Conservation (phyloP, 768 basidiomycete species). For the Vararia minispora region DNA sequence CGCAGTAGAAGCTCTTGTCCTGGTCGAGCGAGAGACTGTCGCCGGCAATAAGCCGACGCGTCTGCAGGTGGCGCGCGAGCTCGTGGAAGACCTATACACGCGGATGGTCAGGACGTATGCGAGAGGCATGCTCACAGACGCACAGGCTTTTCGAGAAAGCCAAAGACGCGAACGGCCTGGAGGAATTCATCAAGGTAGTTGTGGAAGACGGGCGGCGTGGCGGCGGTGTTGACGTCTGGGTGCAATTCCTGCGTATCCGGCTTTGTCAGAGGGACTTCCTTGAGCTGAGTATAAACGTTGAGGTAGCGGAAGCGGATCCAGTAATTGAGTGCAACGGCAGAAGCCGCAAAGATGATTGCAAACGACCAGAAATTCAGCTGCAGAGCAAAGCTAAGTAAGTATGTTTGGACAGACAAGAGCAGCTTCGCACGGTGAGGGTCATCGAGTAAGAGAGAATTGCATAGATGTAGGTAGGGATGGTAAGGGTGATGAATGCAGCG, state of each 20-base stretch:
- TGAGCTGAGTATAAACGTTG: slow-evolving; percentile 64
- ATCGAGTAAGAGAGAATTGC: slow-evolving; percentile 76
- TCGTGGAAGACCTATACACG: slow-evolving; percentile 81
- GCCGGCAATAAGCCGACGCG: slow-evolving; percentile 88
- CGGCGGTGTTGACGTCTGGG: slow-evolving; percentile 78
- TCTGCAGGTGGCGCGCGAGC: slow-evolving; percentile 91
- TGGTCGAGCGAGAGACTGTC: slow-evolving; percentile 86
- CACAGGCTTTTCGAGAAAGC: slow-evolving; percentile 95
- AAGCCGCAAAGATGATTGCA: slow-evolving; percentile 60
- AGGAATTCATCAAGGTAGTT: slow-evolving; percentile 97
- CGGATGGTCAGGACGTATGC: not conserved
- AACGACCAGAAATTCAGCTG: slow-evolving; percentile 91
- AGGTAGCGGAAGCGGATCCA: slow-evolving; percentile 78
- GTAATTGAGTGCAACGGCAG: slow-evolving; percentile 62
- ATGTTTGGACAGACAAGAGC: slow-evolving; percentile 2
- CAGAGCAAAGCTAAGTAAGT: slow-evolving; percentile 8
- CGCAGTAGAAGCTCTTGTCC: slow-evolving; percentile 95
- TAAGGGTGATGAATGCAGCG: slow-evolving; percentile 73
- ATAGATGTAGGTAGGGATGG: slow-evolving; percentile 70
- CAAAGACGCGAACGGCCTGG: slow-evolving; percentile 93
- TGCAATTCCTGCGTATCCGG: slow-evolving; percentile 80
- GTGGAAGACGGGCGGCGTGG: slow-evolving; percentile 72
- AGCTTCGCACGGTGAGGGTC: slow-evolving; percentile 62
- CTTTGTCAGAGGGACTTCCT: slow-evolving; percentile 74
- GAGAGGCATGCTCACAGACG: slow-evolving; percentile 16